Evolutionary conservation across 73 alveolate genomes (phyloP), one percentile per base, ranked within the genome.

Genomic region (Halteria grandinella): DNA sequence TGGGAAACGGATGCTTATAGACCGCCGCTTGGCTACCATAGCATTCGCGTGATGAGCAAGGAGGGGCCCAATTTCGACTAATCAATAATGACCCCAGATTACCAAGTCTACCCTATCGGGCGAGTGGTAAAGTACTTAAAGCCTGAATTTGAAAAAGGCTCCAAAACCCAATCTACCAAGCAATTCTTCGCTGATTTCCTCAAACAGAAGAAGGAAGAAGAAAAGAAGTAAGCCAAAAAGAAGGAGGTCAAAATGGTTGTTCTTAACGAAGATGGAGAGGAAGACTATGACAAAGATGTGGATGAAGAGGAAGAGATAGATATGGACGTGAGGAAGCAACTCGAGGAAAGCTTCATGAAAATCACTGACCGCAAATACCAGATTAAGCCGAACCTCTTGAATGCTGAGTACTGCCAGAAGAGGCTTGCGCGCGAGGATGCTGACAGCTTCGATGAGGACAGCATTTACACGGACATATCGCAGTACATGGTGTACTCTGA

Each of bases 401-500:
- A 47, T 55, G 73, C 49, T 31, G 78, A 41, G 12, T 60, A 60
- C 48, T 5, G 37, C 32, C 52, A 25, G 43, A 62, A 18, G 47
- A 75, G 45, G 43, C 20, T 41, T n/a, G n/a, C n/a, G 41, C 70
- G 28, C 51, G 39, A 24, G 39, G 78, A 75, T n/a, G 39, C 54
- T 15, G 41, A 58, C 1, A 31, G 28, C 31, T 25, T 69, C 7
- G 71, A 69, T 50, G 15, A 7, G 6, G 71, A 69, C 20, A 1
- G 25, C 31, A 20, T 29, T 29, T 71, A 45, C 18, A 39, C 74
- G 0, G 51, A 51, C 8, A 43, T n/a, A 20, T 80, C 92, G n/a
- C 90, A 90, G 57, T 90, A 86, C 70, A 76, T 90, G 21, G 85
- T 90, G 25, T 90, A 90, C 64, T 50, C 72, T 72, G 85, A 87